phyloP scores from a whole-genome alignment of 768 basidiomycete species.

The Mrakia blollopis region DNA sequence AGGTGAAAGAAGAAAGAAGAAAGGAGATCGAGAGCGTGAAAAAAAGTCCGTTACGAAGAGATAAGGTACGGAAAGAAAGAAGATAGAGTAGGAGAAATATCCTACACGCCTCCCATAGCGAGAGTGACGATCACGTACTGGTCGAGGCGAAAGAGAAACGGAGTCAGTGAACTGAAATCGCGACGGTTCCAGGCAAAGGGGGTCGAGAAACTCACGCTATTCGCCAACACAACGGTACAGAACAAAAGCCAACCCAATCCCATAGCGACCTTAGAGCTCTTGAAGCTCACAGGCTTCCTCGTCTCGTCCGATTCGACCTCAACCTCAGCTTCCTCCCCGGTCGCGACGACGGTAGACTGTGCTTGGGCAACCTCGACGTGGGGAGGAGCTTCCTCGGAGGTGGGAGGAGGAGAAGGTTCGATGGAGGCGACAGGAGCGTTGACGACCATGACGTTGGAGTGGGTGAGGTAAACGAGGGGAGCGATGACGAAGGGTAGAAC shows the following conservation, averaged over 20 bases:
- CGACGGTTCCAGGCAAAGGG: not conserved
- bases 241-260: not conserved
- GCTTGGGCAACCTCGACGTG: not conserved
- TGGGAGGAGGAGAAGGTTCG: not conserved
- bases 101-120: not conserved
- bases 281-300: not conserved
- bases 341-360: too few species aligned
- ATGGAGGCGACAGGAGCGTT: constrained; percentile 33
- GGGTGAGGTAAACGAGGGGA: constrained; percentile 70
- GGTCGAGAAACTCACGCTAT: not conserved
- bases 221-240: not conserved
- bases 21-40: not conserved
- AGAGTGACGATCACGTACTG: not conserved
- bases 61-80: not conserved
- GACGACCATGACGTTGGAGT: constrained; percentile 62
- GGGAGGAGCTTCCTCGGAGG: not conserved
- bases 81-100: not conserved
- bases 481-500: constrained; percentile 80
- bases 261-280: not conserved
- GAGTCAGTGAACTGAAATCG: not conserved
- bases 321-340: too few species aligned
- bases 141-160: not conserved
- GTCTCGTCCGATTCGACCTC: not conserved
- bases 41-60: not conserved
- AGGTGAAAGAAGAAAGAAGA: too few species aligned